Conservation (phyloP, 108 stramenopile genomes). For the Nannochloropsis gaditana region DNA sequence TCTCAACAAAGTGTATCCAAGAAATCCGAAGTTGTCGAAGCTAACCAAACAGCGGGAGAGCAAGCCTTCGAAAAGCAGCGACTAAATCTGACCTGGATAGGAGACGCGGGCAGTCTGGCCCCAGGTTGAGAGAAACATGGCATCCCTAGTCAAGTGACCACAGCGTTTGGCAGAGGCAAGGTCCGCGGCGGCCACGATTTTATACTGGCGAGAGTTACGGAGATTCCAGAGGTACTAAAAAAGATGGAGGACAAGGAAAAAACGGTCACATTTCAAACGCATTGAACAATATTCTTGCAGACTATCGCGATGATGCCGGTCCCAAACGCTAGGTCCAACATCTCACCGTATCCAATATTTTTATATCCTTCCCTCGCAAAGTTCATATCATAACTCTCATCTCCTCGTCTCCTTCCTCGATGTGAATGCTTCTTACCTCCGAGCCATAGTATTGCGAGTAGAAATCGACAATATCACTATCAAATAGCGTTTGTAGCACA, state of each 20-base stretch:
- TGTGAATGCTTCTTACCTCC: background rate
- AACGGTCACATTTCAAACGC: background rate
- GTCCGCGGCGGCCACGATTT: background rate
- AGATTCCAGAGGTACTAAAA: background rate
- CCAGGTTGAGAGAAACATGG: background rate
- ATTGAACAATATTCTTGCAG: too few species aligned
- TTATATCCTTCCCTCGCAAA: too few species aligned
- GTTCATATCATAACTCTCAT: too few species aligned
- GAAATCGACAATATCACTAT: slow-evolving; percentile 3
- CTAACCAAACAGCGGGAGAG: too few species aligned
- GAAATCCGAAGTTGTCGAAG: too few species aligned
- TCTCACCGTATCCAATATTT: too few species aligned
- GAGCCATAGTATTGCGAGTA: background rate
- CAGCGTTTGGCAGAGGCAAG: background rate
- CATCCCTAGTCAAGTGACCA: background rate
- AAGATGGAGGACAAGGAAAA: background rate
- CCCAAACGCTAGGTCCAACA: too few species aligned
- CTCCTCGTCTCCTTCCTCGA: background rate
- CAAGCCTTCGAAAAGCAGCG: background rate
- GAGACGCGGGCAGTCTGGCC: background rate
- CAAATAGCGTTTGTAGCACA: background rate
- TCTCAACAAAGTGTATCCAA: too few species aligned
- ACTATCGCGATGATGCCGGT: too few species aligned
- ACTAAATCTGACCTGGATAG: background rate
- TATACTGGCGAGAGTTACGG: slow-evolving; percentile 11